phyloP scores from a whole-genome alignment of 345 rosid genomes.

The Cardamine chenopodiifolia region DNA sequence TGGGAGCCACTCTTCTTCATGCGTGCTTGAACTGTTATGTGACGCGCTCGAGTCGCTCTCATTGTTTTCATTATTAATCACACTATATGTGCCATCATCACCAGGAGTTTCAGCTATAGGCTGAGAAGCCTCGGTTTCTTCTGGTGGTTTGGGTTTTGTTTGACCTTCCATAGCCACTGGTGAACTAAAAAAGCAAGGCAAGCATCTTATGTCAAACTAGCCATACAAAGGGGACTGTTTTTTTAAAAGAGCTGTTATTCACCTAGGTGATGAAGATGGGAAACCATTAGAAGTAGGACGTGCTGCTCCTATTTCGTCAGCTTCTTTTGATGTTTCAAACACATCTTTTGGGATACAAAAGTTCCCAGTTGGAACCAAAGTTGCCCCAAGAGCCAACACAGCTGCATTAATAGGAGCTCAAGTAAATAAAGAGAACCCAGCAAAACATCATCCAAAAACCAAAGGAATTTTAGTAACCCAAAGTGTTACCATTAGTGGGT shows the following conservation, averaged over 20 bases:
- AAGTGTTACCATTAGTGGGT: slow-evolving; percentile 41
- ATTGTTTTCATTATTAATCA: slow-evolving; percentile 35
- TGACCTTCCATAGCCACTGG: slow-evolving; percentile 45
- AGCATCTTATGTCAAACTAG: slow-evolving; percentile 16
- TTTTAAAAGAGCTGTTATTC: slow-evolving; percentile 16
- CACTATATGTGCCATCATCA: slow-evolving; percentile 47
- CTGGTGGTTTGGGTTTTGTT: slow-evolving; percentile 38
- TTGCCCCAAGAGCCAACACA: slow-evolving; percentile 44
- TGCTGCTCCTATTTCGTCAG: slow-evolving; percentile 38
- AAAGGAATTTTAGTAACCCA: slow-evolving; percentile 2
- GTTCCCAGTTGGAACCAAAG: slow-evolving; percentile 45
- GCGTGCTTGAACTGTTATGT: slow-evolving; percentile 57
- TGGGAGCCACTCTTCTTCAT: slow-evolving; percentile 51
- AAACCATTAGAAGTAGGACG: slow-evolving; percentile 50
- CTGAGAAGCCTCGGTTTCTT: slow-evolving; percentile 39
- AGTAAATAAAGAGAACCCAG: slow-evolving; percentile 18
- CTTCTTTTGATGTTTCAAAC: slow-evolving; percentile 51
- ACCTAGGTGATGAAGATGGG: slow-evolving; percentile 60
- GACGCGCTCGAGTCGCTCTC: slow-evolving; percentile 49
- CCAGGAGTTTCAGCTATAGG: slow-evolving; percentile 49
- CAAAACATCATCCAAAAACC: slow-evolving; percentile 26
- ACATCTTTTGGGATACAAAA: slow-evolving; percentile 40
- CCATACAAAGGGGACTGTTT: slow-evolving; percentile 1
- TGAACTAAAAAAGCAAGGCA: slow-evolving; percentile 47
- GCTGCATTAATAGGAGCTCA: slow-evolving; percentile 23